Percentiles rank a stretch among this genome's conserved stretches.
Conservation (phyloP, 192 early-diverging fungal species). For the Chytriomyces hyalinus region DNA sequence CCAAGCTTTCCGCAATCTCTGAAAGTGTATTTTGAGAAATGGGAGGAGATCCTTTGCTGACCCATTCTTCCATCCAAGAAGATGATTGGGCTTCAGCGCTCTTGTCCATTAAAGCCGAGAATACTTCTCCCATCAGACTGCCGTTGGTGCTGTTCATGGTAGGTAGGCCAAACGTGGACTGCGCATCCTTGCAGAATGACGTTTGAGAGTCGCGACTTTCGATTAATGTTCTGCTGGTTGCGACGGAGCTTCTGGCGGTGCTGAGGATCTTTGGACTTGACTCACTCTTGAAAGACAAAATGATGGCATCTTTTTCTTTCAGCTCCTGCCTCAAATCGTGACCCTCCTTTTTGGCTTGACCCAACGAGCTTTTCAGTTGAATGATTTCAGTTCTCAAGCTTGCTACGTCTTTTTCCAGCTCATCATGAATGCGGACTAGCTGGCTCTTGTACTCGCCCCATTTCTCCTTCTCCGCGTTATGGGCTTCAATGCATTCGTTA, state of each 20-base stretch:
- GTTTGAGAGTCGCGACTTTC: too few relatives aligned
- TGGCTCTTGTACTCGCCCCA: background rate
- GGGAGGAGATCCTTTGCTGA: constrained; percentile 4
- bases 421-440: background rate
- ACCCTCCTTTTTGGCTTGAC: background rate
- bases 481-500: background rate
- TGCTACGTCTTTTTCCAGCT: background rate
- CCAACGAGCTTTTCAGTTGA: background rate
- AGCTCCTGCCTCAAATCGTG: background rate
- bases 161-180: too few relatives aligned
- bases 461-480: background rate
- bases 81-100: background rate
- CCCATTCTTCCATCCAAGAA: constrained; percentile 12
- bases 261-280: too few relatives aligned
- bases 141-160: background rate
- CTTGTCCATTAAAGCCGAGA: background rate
- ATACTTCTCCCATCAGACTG: background rate
- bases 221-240: too few relatives aligned
- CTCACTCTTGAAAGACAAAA: background rate
- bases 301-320: background rate
- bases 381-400: background rate
- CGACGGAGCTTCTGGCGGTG: too few relatives aligned
- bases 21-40: background rate
- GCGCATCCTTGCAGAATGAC: too few relatives aligned
- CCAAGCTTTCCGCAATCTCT: constrained; percentile 1